A percentile compares a stretch with the other conserved stretches of the same genome.
Evolutionary conservation across 306 rosid species (phyloP).

Genomic region (Fagus crenata): DNA sequence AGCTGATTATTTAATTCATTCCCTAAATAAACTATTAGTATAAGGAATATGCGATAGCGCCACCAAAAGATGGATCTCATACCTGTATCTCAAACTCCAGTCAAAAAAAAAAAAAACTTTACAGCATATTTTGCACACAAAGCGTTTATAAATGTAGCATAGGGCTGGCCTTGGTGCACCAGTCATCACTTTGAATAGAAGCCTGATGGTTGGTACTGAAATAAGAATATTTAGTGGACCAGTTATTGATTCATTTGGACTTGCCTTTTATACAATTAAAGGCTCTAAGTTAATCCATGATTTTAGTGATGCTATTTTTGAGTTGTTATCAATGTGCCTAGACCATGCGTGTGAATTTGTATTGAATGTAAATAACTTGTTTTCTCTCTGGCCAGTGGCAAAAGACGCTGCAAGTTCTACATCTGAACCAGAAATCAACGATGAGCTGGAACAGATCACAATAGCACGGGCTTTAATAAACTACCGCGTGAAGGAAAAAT

Average conservation of each 20-base stretch:
- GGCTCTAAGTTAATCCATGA: neutral
- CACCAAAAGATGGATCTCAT: neutral
- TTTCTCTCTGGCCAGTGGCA: slow-evolving; percentile 66
- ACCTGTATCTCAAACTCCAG: neutral
- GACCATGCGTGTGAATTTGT: neutral
- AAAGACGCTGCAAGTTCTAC: slow-evolving; percentile 88
- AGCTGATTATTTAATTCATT: neutral
- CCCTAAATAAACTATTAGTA: neutral
- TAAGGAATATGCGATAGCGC: neutral
- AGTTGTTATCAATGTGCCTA: neutral
- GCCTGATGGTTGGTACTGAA: neutral
- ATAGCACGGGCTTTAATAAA: slow-evolving; percentile 80
- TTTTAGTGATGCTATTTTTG: neutral
- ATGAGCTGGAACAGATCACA: slow-evolving; percentile 92
- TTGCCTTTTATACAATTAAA: neutral
- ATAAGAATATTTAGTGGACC: neutral
- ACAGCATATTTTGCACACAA: neutral
- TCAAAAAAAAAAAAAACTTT: neutral
- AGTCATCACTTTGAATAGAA: neutral
- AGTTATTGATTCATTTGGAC: slow-evolving; percentile 1
- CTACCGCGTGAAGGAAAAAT: slow-evolving; percentile 81
- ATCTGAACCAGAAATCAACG: slow-evolving; percentile 78
- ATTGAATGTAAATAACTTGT: slow-evolving; percentile 25
- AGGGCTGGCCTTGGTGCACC: neutral
- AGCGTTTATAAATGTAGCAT: neutral